Conservation (phyloP, 108 stramenopile species). For the Cyclotella sp. region DNA sequence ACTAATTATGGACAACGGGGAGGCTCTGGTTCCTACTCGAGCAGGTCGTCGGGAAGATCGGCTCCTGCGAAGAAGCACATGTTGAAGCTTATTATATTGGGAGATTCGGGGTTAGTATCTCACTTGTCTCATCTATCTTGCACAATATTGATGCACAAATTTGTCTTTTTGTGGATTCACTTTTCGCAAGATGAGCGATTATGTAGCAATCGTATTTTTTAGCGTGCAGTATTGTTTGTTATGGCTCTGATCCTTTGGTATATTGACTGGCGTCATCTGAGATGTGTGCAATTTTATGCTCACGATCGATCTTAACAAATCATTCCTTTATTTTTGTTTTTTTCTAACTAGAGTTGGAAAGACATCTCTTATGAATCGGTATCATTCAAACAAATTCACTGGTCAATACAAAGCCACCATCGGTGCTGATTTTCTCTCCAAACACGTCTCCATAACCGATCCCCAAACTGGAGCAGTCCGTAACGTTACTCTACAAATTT, state of each 20-base stretch:
- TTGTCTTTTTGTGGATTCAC: background rate
- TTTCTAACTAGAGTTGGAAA: slow-evolving; percentile 88
- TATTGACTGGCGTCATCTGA: background rate
- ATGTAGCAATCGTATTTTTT: too few species aligned
- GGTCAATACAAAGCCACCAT: slow-evolving; percentile 99
- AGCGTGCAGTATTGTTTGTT: too few species aligned
- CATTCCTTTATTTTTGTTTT: background rate
- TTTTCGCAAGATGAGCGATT: too few species aligned
- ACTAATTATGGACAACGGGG: slow-evolving; percentile 13
- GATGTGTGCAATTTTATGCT: background rate
- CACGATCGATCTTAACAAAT: background rate
- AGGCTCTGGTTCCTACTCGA: slow-evolving; percentile 22
- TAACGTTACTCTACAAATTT: slow-evolving; percentile 94
- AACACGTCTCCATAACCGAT: slow-evolving; percentile 83
- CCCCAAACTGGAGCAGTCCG: slow-evolving; percentile 60
- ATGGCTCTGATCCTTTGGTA: too few species aligned
- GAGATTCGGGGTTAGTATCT: slow-evolving; percentile 87
- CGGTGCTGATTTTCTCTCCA: slow-evolving; percentile 96
- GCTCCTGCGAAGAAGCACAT: slow-evolving; percentile 78
- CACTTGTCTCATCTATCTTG: background rate
- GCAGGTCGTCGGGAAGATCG: slow-evolving; percentile 22
- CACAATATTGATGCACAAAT: background rate
- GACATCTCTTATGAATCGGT: slow-evolving; percentile 98
- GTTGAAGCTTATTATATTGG: slow-evolving; percentile 96
- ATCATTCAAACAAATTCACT: slow-evolving; percentile 93